Evolutionary conservation across 2,329 filamentous ascomycete species (phyloP).

Genomic region (Aplosporella prunicola): DNA sequence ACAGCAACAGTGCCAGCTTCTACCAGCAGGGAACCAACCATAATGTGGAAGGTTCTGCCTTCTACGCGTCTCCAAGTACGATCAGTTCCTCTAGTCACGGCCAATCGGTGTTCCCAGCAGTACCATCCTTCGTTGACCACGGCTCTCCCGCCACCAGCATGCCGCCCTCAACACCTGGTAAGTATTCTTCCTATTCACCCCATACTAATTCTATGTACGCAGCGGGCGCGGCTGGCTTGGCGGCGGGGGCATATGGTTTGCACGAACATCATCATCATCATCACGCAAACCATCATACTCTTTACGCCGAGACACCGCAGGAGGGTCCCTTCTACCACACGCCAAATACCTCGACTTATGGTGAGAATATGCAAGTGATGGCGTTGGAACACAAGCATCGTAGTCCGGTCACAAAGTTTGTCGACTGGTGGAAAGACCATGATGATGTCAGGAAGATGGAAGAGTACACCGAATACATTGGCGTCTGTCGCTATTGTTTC

Average conservation of each 20-base stretch:
- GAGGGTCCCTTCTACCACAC: neutral
- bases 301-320: constrained; percentile 14
- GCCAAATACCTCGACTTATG: constrained; percentile 1
- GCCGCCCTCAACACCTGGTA: constrained; percentile 32
- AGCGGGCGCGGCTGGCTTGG: constrained; percentile 37
- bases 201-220: constrained; percentile 37
- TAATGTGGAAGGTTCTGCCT: neutral
- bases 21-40: constrained; percentile 22
- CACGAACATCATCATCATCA: constrained; percentile 30
- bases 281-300: too few relatives aligned
- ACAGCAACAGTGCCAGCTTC: constrained; percentile 13
- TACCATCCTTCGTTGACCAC: constrained; percentile 15
- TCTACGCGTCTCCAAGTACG: constrained; percentile 1
- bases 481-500: constrained; percentile 57
- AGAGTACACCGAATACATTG: constrained; percentile 58
- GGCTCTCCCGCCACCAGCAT: constrained; percentile 26
- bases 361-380: too few relatives aligned
- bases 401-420: constrained; percentile 46
- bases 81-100: constrained; percentile 1
- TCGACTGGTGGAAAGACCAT: constrained; percentile 54
- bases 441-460: constrained; percentile 58
- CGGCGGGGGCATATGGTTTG: constrained; percentile 36
- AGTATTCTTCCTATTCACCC: constrained; percentile 35
- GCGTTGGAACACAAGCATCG: constrained; percentile 44
- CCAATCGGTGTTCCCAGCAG: constrained; percentile 22